A percentile compares a stretch with the other conserved stretches of the same genome.
Evolutionary conservation across 768 basidiomycete genomes (phyloP).

Genomic region (Terana coerulea): DNA sequence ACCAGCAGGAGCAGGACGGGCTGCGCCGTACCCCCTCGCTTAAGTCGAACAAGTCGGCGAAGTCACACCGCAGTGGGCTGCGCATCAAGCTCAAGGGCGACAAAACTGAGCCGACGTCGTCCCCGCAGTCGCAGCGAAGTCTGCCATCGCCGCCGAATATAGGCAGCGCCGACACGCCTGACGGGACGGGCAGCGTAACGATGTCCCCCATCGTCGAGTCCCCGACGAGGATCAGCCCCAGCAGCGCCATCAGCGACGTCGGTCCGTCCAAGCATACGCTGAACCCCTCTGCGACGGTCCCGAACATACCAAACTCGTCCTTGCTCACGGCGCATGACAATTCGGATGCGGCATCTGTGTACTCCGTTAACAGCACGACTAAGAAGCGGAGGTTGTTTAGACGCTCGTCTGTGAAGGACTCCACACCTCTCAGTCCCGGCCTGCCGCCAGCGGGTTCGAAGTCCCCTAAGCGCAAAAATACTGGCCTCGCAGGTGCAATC

Average conservation of each 20-base stretch:
- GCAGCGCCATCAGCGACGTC: conserved; percentile 7
- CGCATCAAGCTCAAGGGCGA: conserved; percentile 8
- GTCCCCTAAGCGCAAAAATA: conserved; percentile 36
- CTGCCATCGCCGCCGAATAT: conserved; percentile 3
- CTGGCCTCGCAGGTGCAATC: conserved; percentile 63
- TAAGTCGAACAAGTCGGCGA: conserved; percentile 4
- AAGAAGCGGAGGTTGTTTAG: conserved; percentile 21
- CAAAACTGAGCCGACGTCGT: neutral
- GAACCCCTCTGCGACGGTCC: conserved; percentile 8
- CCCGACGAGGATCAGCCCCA: conserved; percentile 17
- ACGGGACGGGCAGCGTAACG: conserved; percentile 3
- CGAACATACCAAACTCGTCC: conserved; percentile 13
- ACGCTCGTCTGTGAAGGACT: conserved; percentile 14
- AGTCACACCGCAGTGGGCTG: conserved; percentile 16
- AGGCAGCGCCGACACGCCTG: neutral
- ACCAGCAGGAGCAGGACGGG: conserved; percentile 4
- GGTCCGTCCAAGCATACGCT: conserved; percentile 8
- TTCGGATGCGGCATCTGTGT: conserved; percentile 22
- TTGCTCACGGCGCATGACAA: conserved; percentile 19
- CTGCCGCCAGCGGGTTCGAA: conserved; percentile 27
- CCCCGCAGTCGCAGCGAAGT: conserved; percentile 8
- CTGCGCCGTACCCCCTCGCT: conserved; percentile 5
- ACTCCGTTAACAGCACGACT: conserved; percentile 20
- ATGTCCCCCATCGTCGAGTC: conserved; percentile 23
- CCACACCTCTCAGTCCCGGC: conserved; percentile 10